Conservation (phyloP, 2,329 filamentous ascomycete genomes). For the Paraconiothyrium sp. region DNA sequence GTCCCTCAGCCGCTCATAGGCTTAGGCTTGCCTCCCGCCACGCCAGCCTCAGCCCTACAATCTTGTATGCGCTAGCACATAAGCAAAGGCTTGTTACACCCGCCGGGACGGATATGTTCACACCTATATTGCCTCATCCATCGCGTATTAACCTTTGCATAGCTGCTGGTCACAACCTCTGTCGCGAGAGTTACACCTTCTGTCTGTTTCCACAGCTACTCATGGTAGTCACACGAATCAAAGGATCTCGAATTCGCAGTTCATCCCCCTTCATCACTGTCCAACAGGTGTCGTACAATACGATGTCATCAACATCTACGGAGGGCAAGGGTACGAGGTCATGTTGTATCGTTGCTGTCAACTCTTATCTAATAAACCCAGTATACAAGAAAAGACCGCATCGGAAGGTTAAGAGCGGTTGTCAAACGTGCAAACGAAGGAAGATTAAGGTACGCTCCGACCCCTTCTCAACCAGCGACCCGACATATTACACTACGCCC, state of each 20-base stretch:
- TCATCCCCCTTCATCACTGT: neutral
- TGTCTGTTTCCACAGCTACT: neutral
- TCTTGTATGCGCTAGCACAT: neutral
- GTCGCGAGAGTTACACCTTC: neutral
- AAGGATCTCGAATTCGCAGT: neutral
- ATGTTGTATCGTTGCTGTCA: neutral
- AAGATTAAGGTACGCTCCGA: slow-evolving; percentile 24
- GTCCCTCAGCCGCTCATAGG: slow-evolving; percentile 7
- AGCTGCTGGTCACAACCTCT: neutral
- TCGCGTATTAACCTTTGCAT: neutral
- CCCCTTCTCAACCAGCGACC: neutral
- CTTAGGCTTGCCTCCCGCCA: neutral
- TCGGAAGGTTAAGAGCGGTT: slow-evolving; percentile 28
- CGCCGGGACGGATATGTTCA: neutral
- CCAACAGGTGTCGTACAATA: neutral
- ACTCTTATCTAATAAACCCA: neutral
- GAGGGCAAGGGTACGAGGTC: slow-evolving; percentile 2
- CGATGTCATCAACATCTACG: slow-evolving; percentile 1
- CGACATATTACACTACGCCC: neutral
- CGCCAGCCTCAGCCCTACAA: slow-evolving; percentile 5
- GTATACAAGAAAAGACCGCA: slow-evolving; percentile 28
- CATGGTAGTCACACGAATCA: neutral
- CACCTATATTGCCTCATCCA: neutral
- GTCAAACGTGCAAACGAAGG: slow-evolving; percentile 25
- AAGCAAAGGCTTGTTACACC: slow-evolving; percentile 2